These are phyloP conservation scores for Haplographium delicatum DNA, from an alignment of 495 filamentous ascomycete genomes.

Conservation along the genomic window DNA sequence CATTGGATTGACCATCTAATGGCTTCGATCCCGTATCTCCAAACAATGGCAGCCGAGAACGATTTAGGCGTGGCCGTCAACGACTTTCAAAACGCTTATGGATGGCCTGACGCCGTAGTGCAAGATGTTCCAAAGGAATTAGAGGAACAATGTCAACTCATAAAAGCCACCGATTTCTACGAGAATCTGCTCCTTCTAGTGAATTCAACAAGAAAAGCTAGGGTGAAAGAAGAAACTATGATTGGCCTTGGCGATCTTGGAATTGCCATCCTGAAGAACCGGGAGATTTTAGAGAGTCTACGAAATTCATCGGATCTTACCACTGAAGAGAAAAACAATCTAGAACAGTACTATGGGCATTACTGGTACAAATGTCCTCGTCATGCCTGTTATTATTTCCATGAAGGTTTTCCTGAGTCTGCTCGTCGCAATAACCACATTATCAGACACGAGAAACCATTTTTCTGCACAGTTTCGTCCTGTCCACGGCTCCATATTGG, in stretches of 20 bases:
- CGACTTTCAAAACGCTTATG: conserved; percentile 24
- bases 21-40: neutral
- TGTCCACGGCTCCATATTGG: conserved; percentile 32
- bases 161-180: conserved; percentile 15
- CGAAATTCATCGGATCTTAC: neutral
- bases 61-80: conserved; percentile 20
- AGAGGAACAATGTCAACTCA: conserved; percentile 14
- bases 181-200: conserved; percentile 20
- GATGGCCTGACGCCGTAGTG: conserved; percentile 2
- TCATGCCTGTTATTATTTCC: conserved; percentile 37
- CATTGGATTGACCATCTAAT: conserved; percentile 37
- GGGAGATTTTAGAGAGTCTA: conserved; percentile 27
- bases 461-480: conserved; percentile 28
- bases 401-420: conserved; percentile 35
- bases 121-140: conserved; percentile 3
- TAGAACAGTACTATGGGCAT: conserved; percentile 31
- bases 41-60: neutral
- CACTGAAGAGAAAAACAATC: conserved; percentile 8
- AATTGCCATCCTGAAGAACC: conserved; percentile 21
- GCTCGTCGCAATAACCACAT: conserved; percentile 29
- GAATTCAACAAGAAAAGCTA: conserved; percentile 24
- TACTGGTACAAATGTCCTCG: conserved; percentile 37
- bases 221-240: conserved; percentile 22
- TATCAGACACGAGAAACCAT: conserved; percentile 34
- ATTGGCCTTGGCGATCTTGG: conserved; percentile 24